Base-by-base conservation (phyloP, 2,329 filamentous ascomycete species). In the Elsinoe necatrix region DNA sequence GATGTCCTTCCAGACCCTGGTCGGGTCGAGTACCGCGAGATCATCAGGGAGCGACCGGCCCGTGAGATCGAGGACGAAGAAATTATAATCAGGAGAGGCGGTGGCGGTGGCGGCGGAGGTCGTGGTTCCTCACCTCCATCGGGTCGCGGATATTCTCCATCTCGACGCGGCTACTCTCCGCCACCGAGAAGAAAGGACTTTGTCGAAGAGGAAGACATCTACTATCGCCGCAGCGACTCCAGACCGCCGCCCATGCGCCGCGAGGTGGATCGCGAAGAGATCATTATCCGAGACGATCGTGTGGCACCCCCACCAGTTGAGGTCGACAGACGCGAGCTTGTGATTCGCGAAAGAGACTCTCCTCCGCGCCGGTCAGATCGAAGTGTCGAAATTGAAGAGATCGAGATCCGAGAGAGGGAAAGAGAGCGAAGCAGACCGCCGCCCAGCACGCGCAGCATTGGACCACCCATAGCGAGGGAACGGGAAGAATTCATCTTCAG, bases 251-350 rank as follows among this genome's bases (percentile, higher is more conserved):
- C 57, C 27, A 41, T 43, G 25, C 39, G 61, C 63, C 50, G 60
- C 58, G 62, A 58, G 27, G 41, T 61, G 14, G 57, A 59, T 7
- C 39, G 54, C 1, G 57, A 61, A 35, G 63, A 61, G 25, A 52
- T 63, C 41, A 52, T 58, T 35, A 58, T 60, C 34, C 58, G 61
- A 45, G 51, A 59, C 34, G 52, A 58, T 18, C 56, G 61, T 47
- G 57, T 45, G 4, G 41, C 59, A 16, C 59, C 59, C 3, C 48
- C 61, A 42, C 57, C 51, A 6, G 23, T 48, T 16, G 54, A 56
- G 48, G 67, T 74, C 55, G 73, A 75, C 59, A 67, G 73, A 58
- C 72, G 73, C 52, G 68, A 72, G 56, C 67, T 73, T 54, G 68
- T 70, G 18, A 68, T 73, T 52, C 61, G 65, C 14, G 65, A 68